Evolutionary conservation across 371 early-diverging fungal genomes (phyloP).

Genomic region (Apophysomyces ossiformis): DNA sequence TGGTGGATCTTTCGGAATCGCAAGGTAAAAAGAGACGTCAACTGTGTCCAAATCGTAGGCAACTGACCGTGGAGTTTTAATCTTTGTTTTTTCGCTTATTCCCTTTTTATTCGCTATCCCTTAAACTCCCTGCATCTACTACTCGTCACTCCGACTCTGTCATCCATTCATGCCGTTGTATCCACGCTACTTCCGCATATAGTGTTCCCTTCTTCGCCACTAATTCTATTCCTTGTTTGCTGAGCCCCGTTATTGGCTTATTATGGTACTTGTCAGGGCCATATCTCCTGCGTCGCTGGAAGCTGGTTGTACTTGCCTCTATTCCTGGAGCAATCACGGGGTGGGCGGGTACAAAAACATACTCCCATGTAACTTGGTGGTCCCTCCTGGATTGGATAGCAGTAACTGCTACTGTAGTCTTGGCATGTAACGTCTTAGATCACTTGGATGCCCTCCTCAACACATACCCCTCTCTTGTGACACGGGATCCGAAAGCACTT

Average conservation of each 20-base stretch:
- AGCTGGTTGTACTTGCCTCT: conserved; percentile 17
- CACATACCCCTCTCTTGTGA: conserved; percentile 34
- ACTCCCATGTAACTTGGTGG: conserved; percentile 24
- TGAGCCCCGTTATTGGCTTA: conserved; percentile 17
- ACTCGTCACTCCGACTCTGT: too few species aligned
- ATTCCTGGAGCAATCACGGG: conserved; percentile 32
- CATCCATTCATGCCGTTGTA: background rate
- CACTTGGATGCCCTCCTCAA: conserved; percentile 43
- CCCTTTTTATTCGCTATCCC: too few species aligned
- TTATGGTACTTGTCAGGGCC: conserved; percentile 38
- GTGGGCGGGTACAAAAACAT: conserved; percentile 21
- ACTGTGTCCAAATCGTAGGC: background rate
- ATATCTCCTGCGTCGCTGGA: conserved; percentile 41
- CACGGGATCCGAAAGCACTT: conserved; percentile 18
- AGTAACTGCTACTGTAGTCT: conserved; percentile 38
- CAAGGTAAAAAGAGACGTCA: background rate
- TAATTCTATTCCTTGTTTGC: conserved; percentile 10
- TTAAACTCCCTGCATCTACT: too few species aligned
- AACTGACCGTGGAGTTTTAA: too few species aligned
- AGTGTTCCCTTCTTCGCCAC: background rate
- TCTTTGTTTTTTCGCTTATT: too few species aligned
- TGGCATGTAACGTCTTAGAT: conserved; percentile 43
- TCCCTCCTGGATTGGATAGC: conserved; percentile 45
- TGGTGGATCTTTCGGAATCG: background rate
- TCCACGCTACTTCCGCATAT: background rate